Evolutionary conservation across 441 rosid species (phyloP).

Genomic region (Aleurites moluccanus): DNA sequence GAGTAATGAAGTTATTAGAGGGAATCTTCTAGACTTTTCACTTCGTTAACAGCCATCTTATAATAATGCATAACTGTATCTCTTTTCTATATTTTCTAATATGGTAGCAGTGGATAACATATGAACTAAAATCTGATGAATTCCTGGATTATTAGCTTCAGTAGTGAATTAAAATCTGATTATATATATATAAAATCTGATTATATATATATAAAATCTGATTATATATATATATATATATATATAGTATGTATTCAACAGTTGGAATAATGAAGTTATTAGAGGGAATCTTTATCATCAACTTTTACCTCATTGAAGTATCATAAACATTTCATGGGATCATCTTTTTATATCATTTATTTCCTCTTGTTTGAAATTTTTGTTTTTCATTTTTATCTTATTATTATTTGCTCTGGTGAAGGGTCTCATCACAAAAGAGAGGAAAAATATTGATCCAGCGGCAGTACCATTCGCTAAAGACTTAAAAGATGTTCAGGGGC

Average conservation of each 20-base stretch:
- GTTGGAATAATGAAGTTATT: neutral
- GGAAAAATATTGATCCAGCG: conserved; percentile 83
- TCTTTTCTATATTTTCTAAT: conserved; percentile 6
- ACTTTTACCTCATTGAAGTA: neutral
- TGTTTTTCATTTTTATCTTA: neutral
- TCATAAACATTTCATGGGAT: conserved; percentile 7
- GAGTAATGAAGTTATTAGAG: neutral
- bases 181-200: no score
- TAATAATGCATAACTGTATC: neutral
- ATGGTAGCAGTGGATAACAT: conserved; percentile 6
- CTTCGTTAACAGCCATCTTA: neutral
- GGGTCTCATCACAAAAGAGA: conserved; percentile 92
- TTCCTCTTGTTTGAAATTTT: neutral
- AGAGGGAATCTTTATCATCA: neutral
- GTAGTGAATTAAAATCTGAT: no score
- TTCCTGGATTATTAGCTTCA: neutral
- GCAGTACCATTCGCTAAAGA: conserved; percentile 83
- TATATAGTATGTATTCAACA: neutral
- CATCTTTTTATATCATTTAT: conserved; percentile 1
- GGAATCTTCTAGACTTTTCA: conserved; percentile 26
- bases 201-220: no score
- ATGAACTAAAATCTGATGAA: conserved; percentile 3
- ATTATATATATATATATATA: no score
- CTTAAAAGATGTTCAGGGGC: conserved; percentile 57
- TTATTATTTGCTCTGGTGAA: conserved; percentile 32